phyloP scores from a whole-genome alignment of 129 eudicot species.

The Flaveria robusta region DNA sequence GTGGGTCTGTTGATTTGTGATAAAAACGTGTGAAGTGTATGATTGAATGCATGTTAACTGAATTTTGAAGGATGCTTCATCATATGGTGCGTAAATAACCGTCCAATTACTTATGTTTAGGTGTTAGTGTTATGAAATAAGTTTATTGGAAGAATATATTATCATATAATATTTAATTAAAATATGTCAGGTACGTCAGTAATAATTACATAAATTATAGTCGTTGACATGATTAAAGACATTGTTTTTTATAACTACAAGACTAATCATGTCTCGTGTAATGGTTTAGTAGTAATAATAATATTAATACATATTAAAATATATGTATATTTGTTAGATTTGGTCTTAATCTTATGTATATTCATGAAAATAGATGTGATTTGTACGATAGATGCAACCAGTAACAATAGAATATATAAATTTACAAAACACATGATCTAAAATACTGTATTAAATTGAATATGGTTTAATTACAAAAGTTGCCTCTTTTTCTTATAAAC shows the following conservation, averaged over 20 bases:
- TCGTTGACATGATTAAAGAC: background rate
- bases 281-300: background rate
- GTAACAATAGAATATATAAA: too few relatives aligned
- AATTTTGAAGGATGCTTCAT: conserved; percentile 1
- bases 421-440: too few relatives aligned
- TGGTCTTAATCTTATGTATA: too few relatives aligned
- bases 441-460: too few relatives aligned
- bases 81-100: conserved; percentile 13
- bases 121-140: background rate
- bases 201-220: background rate
- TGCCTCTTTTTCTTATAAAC: background rate
- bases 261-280: background rate
- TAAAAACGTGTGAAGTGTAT: background rate
- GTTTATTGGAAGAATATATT: background rate
- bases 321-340: too few relatives aligned
- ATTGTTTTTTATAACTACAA: background rate
- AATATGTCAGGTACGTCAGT: background rate
- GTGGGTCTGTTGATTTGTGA: background rate
- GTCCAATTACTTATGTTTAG: background rate
- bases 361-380: too few relatives aligned
- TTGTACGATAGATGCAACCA: too few relatives aligned
- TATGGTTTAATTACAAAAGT: background rate
- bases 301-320: too few relatives aligned
- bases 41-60: background rate
- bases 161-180: background rate